Conservation (phyloP, 2,329 filamentous ascomycete genomes). For the Beauveria scarabaeidicola region DNA sequence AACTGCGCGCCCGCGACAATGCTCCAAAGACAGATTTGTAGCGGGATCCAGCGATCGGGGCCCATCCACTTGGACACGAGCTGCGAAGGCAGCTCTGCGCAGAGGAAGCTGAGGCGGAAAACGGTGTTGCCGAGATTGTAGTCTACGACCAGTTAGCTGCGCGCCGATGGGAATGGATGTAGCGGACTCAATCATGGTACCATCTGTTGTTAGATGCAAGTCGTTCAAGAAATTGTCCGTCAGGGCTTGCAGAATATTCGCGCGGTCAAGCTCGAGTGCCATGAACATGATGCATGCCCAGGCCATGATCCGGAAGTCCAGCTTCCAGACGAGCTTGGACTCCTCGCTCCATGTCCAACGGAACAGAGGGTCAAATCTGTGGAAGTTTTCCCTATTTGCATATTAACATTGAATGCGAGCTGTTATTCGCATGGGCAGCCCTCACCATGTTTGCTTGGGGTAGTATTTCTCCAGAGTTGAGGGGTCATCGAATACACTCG, state of each 20-base stretch:
- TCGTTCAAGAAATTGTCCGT: constrained; percentile 40
- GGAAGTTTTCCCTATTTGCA: constrained; percentile 28
- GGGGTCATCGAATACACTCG: constrained; percentile 31
- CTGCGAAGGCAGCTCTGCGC: constrained; percentile 46
- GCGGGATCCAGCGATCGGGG: constrained; percentile 51
- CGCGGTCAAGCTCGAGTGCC: constrained; percentile 39
- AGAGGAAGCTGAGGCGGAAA: constrained; percentile 24
- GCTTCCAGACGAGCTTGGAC: constrained; percentile 28
- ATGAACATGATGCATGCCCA: constrained; percentile 35
- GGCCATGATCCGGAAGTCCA: constrained; percentile 35
- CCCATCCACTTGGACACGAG: constrained; percentile 50
- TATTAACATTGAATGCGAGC: neutral
- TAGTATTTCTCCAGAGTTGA: constrained; percentile 27
- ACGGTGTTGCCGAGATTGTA: constrained; percentile 27
- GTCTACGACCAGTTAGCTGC: constrained; percentile 16
- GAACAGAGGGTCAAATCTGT: constrained; percentile 38
- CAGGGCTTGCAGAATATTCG: constrained; percentile 38
- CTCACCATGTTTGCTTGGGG: constrained; percentile 20
- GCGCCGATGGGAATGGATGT: rapidly evolving
- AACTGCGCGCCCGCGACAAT: constrained; percentile 42
- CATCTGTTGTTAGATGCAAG: constrained; percentile 34
- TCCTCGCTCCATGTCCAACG: constrained; percentile 36
- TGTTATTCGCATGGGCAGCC: no score
- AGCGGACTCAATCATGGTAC: constrained; percentile 7
- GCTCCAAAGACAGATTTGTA: constrained; percentile 49